Conservation (phyloP, 257 asterid genomes). For the Penstemon eatonii region DNA sequence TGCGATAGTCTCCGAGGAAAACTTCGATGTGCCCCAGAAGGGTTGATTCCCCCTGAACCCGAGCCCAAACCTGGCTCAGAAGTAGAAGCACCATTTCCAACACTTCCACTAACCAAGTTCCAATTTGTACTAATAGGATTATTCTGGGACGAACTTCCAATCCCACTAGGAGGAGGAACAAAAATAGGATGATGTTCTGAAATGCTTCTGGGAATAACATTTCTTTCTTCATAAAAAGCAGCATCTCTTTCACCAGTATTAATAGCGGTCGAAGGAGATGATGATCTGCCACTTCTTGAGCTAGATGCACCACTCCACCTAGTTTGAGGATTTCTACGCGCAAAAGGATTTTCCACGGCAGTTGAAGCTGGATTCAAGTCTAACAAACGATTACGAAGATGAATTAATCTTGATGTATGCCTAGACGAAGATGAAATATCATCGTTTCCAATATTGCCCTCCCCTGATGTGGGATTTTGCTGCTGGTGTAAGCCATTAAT, state of each 20-base stretch:
- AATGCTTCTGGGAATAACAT: constrained; percentile 54
- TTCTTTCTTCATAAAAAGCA: constrained; percentile 20
- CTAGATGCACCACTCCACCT: constrained; percentile 63
- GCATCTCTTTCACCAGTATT: no score
- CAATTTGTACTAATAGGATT: constrained; percentile 38
- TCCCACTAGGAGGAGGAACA: constrained; percentile 46
- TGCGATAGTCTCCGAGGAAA: constrained; percentile 74
- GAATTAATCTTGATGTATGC: no score
- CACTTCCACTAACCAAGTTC: constrained; percentile 46
- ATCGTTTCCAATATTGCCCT: no score
- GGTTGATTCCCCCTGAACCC: constrained; percentile 36
- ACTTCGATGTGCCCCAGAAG: constrained; percentile 58
- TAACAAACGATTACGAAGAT: no score
- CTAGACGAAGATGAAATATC: no score
- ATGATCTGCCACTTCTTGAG: constrained; percentile 37
- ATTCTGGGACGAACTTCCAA: constrained; percentile 52
- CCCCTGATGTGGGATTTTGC: constrained; percentile 25
- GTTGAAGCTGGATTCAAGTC: constrained; percentile 29
- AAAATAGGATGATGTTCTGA: constrained; percentile 68
- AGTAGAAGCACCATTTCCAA: constrained; percentile 41
- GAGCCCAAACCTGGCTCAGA: constrained; percentile 9
- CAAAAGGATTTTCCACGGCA: constrained; percentile 41
- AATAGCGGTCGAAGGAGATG: no score
- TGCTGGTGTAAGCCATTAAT: constrained; percentile 58
- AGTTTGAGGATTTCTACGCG: constrained; percentile 44